These are phyloP conservation scores for Medicago truncatula DNA, from an alignment of 306 rosid species.

Conservation along the genomic window DNA sequence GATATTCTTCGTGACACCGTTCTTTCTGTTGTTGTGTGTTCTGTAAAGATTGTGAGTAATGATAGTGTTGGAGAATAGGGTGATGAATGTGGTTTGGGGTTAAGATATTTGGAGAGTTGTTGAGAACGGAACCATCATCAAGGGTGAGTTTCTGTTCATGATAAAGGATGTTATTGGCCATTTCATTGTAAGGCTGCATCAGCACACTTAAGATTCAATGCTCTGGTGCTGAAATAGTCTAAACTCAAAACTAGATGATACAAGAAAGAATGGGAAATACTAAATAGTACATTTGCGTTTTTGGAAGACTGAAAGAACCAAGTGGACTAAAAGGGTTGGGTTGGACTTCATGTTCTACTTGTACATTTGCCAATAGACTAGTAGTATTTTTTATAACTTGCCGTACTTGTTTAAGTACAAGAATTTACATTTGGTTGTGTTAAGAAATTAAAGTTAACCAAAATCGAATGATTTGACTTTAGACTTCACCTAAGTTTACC, in stretches of 20 bases:
- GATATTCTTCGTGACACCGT: background rate
- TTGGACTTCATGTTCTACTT: background rate
- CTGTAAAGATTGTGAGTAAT: background rate
- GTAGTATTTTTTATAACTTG: background rate
- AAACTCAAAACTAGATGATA: background rate
- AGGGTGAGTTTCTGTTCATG: background rate
- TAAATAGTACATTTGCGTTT: background rate
- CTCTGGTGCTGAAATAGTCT: background rate
- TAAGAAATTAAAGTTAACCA: no score
- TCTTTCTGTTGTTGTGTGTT: background rate
- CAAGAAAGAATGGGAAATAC: background rate
- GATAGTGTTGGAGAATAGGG: slow-evolving; percentile 12
- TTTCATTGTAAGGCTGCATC: slow-evolving; percentile 1
- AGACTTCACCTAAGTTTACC: no score
- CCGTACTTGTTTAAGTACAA: no score
- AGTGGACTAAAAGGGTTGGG: background rate
- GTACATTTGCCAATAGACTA: background rate
- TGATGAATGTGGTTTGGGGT: slow-evolving; percentile 1
- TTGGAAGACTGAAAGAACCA: background rate
- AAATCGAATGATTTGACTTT: no score
- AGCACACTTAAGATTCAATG: background rate
- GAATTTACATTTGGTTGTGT: no score
- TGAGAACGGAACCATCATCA: background rate
- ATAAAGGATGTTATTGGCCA: background rate
- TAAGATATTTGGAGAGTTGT: background rate